These are phyloP conservation scores for Iris macrosiphon DNA, from an alignment of 106 monocot species.

Conservation along the genomic window DNA sequence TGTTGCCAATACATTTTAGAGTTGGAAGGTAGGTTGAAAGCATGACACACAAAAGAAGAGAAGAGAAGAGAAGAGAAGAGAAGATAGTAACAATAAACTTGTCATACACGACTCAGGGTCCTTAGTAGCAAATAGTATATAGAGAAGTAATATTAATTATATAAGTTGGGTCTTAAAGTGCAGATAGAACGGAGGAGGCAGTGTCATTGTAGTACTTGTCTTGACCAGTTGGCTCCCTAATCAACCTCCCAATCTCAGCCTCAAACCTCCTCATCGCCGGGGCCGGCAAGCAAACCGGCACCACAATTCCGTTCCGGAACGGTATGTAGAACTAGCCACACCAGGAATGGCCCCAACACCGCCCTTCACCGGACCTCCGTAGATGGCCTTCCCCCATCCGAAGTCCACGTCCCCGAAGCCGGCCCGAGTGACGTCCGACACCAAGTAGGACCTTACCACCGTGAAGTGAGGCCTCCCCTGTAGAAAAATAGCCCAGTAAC, in stretches of 20 bases:
- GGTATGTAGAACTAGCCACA: slow-evolving; percentile 41
- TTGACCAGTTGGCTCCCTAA: slow-evolving; percentile 2
- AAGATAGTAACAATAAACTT: too few species aligned
- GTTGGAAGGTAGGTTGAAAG: too few species aligned
- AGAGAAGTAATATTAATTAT: too few species aligned
- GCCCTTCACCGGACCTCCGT: slow-evolving; percentile 47
- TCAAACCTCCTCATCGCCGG: slow-evolving; percentile 48
- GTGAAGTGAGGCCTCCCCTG: slow-evolving; percentile 43
- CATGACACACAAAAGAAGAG: too few species aligned
- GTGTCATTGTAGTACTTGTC: too few species aligned
- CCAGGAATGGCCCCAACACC: slow-evolving; percentile 44
- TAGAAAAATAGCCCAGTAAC: too few species aligned
- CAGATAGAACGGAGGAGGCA: too few species aligned
- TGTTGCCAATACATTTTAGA: too few species aligned
- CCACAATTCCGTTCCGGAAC: slow-evolving; percentile 36
- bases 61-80: too few species aligned
- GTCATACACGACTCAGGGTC: too few species aligned
- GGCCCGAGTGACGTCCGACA: slow-evolving; percentile 46
- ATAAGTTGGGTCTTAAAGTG: too few species aligned
- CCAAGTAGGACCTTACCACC: slow-evolving; percentile 31
- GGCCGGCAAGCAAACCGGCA: slow-evolving; percentile 39
- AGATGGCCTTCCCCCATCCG: slow-evolving; percentile 62
- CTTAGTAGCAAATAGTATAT: too few species aligned
- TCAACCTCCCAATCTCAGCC: slow-evolving; percentile 28
- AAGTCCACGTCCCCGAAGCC: slow-evolving; percentile 48